Percentiles rank a stretch among this genome's conserved stretches.
These are phyloP conservation scores for Ramularia collo-cygni DNA, from an alignment of 2,329 filamentous ascomycete species.

Conservation along the genomic window DNA sequence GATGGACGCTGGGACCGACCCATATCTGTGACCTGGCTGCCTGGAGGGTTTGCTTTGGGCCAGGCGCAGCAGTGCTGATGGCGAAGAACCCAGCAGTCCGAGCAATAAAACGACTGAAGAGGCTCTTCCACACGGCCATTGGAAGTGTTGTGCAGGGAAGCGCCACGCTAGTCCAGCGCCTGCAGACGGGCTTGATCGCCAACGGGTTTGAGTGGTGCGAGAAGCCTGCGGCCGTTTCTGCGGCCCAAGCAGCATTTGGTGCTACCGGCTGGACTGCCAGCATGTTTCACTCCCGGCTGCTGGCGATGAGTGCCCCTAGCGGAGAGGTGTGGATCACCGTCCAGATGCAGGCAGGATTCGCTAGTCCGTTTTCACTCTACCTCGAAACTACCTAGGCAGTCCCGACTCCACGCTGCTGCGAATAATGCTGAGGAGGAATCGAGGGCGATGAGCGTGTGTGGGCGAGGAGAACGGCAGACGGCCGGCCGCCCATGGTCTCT, in stretches of 20 bases:
- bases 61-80: conserved; percentile 3
- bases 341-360: too few species aligned
- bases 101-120: conserved; percentile 14
- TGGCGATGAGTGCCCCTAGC: background rate
- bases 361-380: too few species aligned
- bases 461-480: too few species aligned
- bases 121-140: conserved; percentile 13
- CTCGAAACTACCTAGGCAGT: too few species aligned
- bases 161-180: conserved; percentile 12
- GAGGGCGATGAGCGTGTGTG: too few species aligned
- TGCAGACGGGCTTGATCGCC: conserved; percentile 14
- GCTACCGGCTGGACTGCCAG: too few species aligned
- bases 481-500: too few species aligned
- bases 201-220: conserved; percentile 12
- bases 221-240: conserved; percentile 6
- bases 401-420: background rate
- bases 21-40: background rate
- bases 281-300: conserved; percentile 3
- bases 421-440: too few species aligned
- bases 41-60: conserved; percentile 2
- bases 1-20: too few species aligned
- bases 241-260: conserved; percentile 6
- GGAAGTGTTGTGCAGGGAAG: conserved; percentile 14
- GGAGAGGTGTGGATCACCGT: too few species aligned
- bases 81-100: conserved; percentile 7